Conservation (phyloP, 2,329 filamentous ascomycete species). For the Epichloe glyceriae region DNA sequence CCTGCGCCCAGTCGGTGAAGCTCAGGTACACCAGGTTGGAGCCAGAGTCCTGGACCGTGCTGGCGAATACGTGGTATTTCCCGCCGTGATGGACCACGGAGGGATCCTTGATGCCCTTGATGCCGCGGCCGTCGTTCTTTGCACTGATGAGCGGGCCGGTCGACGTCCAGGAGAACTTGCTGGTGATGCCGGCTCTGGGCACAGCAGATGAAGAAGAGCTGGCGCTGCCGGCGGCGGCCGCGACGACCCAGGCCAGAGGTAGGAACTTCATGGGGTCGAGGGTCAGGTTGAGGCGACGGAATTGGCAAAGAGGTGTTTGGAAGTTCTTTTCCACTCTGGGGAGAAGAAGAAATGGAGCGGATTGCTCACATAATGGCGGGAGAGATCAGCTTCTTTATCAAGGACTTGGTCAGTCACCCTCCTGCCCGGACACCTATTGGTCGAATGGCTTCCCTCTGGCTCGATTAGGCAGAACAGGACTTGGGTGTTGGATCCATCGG, state of each 20-base stretch:
- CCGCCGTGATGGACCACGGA: constrained; percentile 41
- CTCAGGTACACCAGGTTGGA: constrained; percentile 49
- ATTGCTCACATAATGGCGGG: too few relatives aligned
- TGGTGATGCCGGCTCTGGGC: not conserved
- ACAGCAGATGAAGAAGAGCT: not conserved
- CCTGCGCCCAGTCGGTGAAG: constrained; percentile 35
- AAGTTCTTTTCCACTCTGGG: too few relatives aligned
- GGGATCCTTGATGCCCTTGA: constrained; percentile 43
- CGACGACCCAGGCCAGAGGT: not conserved
- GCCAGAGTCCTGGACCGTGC: constrained; percentile 27
- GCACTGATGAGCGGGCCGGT: not conserved
- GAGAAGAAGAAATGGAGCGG: too few relatives aligned
- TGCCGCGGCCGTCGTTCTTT: not conserved
- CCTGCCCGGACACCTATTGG: too few relatives aligned
- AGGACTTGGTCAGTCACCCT: too few relatives aligned
- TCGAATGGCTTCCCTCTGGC: too few relatives aligned
- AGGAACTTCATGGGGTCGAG: not conserved
- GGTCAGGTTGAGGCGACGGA: too few relatives aligned
- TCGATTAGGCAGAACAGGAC: too few relatives aligned
- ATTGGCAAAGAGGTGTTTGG: too few relatives aligned
- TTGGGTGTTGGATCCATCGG: too few relatives aligned
- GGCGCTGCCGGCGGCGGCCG: not conserved
- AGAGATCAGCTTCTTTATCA: too few relatives aligned
- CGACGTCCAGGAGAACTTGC: constrained; percentile 1
- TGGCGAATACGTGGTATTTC: constrained; percentile 48